Evolutionary conservation across 2,329 filamentous ascomycete species (phyloP).

Genomic region (Plenodomus lindquistii): DNA sequence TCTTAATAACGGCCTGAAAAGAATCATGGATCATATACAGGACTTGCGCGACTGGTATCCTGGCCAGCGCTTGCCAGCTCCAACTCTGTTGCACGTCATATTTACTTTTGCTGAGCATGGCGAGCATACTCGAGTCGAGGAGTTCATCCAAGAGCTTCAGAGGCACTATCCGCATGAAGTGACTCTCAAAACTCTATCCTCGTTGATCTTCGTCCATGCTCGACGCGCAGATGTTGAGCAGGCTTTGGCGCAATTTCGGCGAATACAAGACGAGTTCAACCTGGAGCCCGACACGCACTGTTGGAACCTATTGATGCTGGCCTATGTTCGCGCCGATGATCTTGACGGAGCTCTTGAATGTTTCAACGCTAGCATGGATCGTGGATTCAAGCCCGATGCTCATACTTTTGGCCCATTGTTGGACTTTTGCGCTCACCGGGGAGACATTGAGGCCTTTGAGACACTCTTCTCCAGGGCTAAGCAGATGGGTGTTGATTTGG

Average conservation of each 20-base stretch:
- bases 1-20: slow-evolving; percentile 17
- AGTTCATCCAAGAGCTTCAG: slow-evolving; percentile 37
- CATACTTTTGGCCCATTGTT: slow-evolving; percentile 75
- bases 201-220: slow-evolving; percentile 71
- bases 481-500: slow-evolving; percentile 37
- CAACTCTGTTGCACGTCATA: slow-evolving; percentile 27
- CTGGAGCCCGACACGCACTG: slow-evolving; percentile 61
- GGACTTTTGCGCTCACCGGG: slow-evolving; percentile 68
- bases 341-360: slow-evolving; percentile 66
- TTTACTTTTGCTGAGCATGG: slow-evolving; percentile 41
- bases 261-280: slow-evolving; percentile 61
- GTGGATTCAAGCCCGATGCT: slow-evolving; percentile 58
- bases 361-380: slow-evolving; percentile 64
- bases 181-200: slow-evolving; percentile 19
- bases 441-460: slow-evolving; percentile 72
- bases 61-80: slow-evolving; percentile 16
- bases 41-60: slow-evolving; percentile 35
- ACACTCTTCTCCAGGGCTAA: slow-evolving; percentile 68
- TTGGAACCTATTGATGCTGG: slow-evolving; percentile 79
- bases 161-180: slow-evolving; percentile 8
- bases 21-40: slow-evolving; percentile 24
- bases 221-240: slow-evolving; percentile 65
- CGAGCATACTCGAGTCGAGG: slow-evolving; percentile 34
- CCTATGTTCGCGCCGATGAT: slow-evolving; percentile 68
- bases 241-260: slow-evolving; percentile 64